Evolutionary conservation across 2,329 filamentous ascomycete species (phyloP).

Genomic region (Coniella vitis): DNA sequence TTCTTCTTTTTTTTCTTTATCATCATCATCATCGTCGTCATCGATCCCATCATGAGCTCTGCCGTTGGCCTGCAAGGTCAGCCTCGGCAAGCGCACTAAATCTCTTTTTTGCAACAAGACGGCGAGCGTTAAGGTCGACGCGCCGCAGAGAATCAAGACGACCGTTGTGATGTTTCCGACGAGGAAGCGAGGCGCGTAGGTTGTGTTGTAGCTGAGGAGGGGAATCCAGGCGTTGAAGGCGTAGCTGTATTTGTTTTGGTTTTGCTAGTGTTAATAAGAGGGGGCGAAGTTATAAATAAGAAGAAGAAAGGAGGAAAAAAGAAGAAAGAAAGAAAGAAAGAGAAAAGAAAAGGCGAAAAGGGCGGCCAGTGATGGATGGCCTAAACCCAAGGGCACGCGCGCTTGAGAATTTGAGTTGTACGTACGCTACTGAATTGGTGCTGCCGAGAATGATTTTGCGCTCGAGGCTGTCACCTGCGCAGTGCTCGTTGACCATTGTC

Average conservation of each 20-base stretch:
- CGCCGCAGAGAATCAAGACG: conserved; percentile 20
- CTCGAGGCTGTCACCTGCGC: conserved; percentile 19
- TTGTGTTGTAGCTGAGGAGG: conserved; percentile 21
- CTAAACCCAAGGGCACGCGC: too few relatives aligned
- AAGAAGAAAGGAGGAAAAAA: not conserved
- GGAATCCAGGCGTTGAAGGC: conserved; percentile 24
- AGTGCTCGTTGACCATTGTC: conserved; percentile 23
- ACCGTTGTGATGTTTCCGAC: conserved; percentile 22
- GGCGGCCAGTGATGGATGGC: too few relatives aligned
- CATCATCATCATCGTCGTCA: too few relatives aligned
- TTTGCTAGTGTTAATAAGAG: not conserved
- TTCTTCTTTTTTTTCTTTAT: too few relatives aligned
- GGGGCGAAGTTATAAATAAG: not conserved
- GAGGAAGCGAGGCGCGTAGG: conserved; percentile 20
- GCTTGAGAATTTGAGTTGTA: not conserved
- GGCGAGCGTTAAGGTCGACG: conserved; percentile 18
- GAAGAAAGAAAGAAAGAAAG: not conserved
- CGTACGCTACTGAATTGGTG: conserved; percentile 21
- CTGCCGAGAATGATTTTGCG: conserved; percentile 21
- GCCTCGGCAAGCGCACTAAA: too few relatives aligned
- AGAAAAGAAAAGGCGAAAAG: not conserved
- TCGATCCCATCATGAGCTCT: too few relatives aligned
- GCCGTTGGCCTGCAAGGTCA: too few relatives aligned
- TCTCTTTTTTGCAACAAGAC: conserved; percentile 18
- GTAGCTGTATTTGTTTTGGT: conserved; percentile 5